Base-by-base conservation (phyloP, 2,329 filamentous ascomycete species). In the Sphaerostilbella broomeana region DNA sequence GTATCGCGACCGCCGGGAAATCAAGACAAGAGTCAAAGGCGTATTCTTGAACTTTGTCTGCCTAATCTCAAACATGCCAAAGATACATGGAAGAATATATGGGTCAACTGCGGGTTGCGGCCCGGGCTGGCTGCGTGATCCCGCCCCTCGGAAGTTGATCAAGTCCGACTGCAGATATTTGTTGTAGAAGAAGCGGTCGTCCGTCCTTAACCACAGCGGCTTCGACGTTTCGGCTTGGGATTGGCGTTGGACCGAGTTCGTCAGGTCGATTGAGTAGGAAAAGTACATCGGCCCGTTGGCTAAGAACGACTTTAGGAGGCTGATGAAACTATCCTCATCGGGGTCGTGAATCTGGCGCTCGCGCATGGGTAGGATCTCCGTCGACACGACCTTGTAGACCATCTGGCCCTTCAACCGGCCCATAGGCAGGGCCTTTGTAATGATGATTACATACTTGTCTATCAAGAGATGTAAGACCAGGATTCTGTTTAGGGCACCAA, bases 121-220 rank as follows among this genome's bases (percentile, higher is more conserved):
- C 1, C 81, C 81, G 17, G 72, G 70, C 38, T 84, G 76, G 40
- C 77, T 74, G 46, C 83, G 68, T 27, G 73, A 74, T 30, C 77
- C 78, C 24, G 56, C 63, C 26, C 71, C 77, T 45, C 90, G 81
- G 59, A 95, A 94, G 59, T 95, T 80, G 55, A 97, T 95, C 43
- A 98, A 66, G 55, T 95, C 88, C 6, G 85, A 83, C 60, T 90
- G 86, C 34, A 97, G 75, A 61, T 95, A 94, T 48, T 83, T 82
- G 65, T 98, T 98, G 87, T 90, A 98, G 71, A 95, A 98, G 72
- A 98, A 98, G 48, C 92, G 86, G 59, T 97, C 89, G 62, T 98
- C 92, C 47, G 90, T 83, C 51, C 88, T 75, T 70, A 84, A 82
- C 92, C 92, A 98, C 42, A 97, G 65, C 10, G 92, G 89, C 40